phyloP scores from a whole-genome alignment of 2,329 filamentous ascomycete genomes.

The Pestalotiopsis sp. region DNA sequence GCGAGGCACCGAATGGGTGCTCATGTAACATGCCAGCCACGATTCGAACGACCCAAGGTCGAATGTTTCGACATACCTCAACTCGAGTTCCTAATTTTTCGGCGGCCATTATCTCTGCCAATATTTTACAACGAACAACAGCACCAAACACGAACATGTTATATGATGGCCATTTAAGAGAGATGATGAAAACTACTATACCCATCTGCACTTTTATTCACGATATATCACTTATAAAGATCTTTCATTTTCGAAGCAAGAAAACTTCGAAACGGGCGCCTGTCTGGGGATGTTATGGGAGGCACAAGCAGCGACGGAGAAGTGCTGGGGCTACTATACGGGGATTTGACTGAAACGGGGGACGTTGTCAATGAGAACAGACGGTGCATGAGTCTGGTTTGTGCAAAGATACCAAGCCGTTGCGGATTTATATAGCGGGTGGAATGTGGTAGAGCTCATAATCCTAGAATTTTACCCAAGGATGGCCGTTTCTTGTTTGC shows the following conservation, averaged over 20 bases:
- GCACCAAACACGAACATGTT: neutral
- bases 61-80: neutral
- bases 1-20: conserved; percentile 92
- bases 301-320: neutral
- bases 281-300: neutral
- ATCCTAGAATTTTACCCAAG: neutral
- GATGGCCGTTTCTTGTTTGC: neutral
- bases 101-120: neutral
- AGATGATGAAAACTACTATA: neutral
- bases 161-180: neutral
- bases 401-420: neutral
- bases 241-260: neutral
- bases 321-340: neutral
- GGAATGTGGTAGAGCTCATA: neutral
- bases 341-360: neutral
- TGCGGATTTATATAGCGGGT: neutral
- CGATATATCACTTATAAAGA: neutral
- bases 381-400: neutral
- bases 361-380: neutral
- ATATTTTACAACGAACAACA: neutral
- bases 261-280: neutral
- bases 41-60: neutral
- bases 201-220: neutral
- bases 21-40: conserved; percentile 10
- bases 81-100: neutral